These are phyloP conservation scores for Capsicum baccatum DNA, from an alignment of 257 asterid species.

Conservation along the genomic window DNA sequence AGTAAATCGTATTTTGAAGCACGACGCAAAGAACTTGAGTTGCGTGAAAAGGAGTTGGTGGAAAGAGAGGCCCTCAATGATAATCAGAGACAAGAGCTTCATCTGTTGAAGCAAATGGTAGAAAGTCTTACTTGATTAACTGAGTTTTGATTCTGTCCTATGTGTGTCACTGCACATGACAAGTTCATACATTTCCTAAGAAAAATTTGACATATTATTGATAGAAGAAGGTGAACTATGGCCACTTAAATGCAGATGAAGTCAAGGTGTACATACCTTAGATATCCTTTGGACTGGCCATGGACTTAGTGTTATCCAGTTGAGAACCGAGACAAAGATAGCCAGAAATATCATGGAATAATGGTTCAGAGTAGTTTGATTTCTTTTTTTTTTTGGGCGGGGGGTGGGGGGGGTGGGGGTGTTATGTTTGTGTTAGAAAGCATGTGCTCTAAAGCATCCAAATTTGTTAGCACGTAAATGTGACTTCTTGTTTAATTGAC, in stretches of 20 bases:
- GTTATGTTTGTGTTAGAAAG: neutral
- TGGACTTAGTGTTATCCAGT: neutral
- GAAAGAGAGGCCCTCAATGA: conserved; percentile 25
- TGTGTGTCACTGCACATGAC: neutral
- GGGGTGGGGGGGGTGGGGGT: too few species aligned
- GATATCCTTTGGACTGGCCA: neutral
- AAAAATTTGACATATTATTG: neutral
- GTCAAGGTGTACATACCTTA: neutral
- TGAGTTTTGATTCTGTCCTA: neutral
- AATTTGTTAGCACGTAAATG: neutral
- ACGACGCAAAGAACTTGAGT: conserved; percentile 29
- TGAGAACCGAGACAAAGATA: neutral
- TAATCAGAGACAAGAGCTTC: conserved; percentile 20
- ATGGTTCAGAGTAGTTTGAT: neutral
- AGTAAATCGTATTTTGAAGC: conserved; percentile 16
- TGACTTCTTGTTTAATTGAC: neutral
- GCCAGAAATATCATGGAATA: neutral
- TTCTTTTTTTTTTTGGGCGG: too few species aligned
- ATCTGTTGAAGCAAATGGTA: conserved; percentile 27
- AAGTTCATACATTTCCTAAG: neutral
- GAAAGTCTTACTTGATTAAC: neutral
- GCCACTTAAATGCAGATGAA: neutral
- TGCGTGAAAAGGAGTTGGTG: conserved; percentile 18
- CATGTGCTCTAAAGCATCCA: neutral
- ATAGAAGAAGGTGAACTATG: neutral